Evolutionary conservation across 305 asterid species (phyloP).

Genomic region (Fraxinus angustifolia): DNA sequence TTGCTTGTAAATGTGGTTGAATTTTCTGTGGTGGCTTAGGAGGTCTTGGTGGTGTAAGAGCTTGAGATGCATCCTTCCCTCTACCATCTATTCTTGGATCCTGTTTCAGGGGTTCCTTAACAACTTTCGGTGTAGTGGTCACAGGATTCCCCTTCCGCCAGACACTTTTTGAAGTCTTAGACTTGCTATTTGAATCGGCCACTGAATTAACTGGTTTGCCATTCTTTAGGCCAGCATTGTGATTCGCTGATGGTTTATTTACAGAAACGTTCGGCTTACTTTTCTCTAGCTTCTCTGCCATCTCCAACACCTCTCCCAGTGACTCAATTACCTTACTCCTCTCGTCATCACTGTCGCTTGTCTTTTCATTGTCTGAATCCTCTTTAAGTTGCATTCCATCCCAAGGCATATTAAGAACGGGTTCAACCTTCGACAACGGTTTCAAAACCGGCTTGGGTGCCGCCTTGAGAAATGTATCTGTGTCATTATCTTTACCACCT

Average conservation of each 20-base stretch:
- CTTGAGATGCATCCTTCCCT: conserved; percentile 37
- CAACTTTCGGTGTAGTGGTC: conserved; percentile 52
- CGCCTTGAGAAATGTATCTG: conserved; percentile 66
- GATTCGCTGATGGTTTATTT: conserved; percentile 41
- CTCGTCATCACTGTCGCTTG: conserved; percentile 43
- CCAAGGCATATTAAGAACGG: conserved; percentile 35
- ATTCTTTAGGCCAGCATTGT: conserved; percentile 38
- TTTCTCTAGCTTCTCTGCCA: conserved; percentile 81
- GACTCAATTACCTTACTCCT: conserved; percentile 73
- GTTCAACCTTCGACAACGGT: conserved; percentile 44
- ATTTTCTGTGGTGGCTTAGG: conserved; percentile 56
- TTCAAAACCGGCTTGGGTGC: conserved; percentile 80
- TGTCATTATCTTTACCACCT: conserved; percentile 44
- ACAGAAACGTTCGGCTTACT: conserved; percentile 39
- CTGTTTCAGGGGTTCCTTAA: conserved; percentile 48
- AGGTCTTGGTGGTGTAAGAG: conserved; percentile 42
- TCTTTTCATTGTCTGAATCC: conserved; percentile 38
- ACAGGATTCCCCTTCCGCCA: conserved; percentile 99
- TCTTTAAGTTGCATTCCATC: conserved; percentile 36
- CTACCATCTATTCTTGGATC: conserved; percentile 40
- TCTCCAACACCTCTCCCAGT: conserved; percentile 84
- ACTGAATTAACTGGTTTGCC: conserved; percentile 44
- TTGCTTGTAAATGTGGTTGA: conserved; percentile 63
- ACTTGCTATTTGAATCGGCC: conserved; percentile 37
- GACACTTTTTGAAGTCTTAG: conserved; percentile 70